Evolutionary conservation across 306 rosid species (phyloP), one percentile per base, ranked within the genome.

Genomic region (Rubus idaeus): DNA sequence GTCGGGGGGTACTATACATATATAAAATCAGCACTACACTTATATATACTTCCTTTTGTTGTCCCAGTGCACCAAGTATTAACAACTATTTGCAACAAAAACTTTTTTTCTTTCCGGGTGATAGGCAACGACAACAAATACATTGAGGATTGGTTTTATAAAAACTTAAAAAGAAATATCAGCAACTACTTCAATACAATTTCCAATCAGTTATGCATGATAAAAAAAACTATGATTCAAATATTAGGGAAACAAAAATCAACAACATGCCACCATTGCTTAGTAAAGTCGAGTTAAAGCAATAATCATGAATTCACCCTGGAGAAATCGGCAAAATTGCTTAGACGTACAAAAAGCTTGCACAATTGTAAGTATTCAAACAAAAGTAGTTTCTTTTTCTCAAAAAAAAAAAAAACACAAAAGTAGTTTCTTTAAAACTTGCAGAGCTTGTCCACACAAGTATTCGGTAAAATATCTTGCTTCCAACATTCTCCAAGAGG

Each of bases 101-200:
- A 52, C 11, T 16, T 17, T 17, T 8, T 72, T 4, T 55, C 12
- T 18, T 42, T 11, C 21, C 16, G 12, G 41, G 12, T 40, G 39
- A 73, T 73, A 40, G 5, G 68, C 42, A 37, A 46, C 23, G 37
- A 63, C 68, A 26, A 64, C 47, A 64, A 64, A 37, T 57, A 42
- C 40, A 56, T 14, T 21, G 52, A 41, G 57, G 39, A 73, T 56
- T 23, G 4, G 53, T 11, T 40, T 20, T 42, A 42, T 42, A 42
- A 5, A 42, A 5, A 56, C 42, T 21, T 14, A 39, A 47, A 49
- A 21, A 23, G 14, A 21, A 56, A 20, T 41, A 57, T 7, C 23
- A 56, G 68, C n/a, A 23, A 4, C 41, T 23, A 21, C 21, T n/a
- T 30, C 26, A 56, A 40, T 11, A n/a, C 21, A 30, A 41, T 4